Conservation (phyloP, 2,329 filamentous ascomycete species). For the Fusarium oxysporum region DNA sequence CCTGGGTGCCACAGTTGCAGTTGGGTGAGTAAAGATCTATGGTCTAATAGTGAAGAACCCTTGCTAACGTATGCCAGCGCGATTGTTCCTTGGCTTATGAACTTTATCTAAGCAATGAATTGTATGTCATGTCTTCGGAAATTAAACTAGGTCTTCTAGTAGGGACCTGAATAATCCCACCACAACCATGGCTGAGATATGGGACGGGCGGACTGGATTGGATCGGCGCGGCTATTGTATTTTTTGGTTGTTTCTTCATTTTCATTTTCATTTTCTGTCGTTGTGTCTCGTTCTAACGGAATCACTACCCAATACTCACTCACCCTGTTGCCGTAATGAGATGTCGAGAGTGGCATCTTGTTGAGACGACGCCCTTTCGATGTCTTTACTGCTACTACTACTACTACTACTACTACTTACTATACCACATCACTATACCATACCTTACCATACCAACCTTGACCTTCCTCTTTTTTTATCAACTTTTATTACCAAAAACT, state of each 20-base stretch:
- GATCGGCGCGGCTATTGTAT: conserved; percentile 46
- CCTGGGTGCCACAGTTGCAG: conserved; percentile 84
- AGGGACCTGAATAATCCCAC: conserved; percentile 22
- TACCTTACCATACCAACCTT: not conserved
- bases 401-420: conserved; percentile 7
- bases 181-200: conserved; percentile 40
- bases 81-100: conserved; percentile 64
- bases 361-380: conserved; percentile 1
- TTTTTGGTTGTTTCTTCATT: conserved; percentile 34
- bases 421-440: conserved; percentile 37
- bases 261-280: conserved; percentile 28
- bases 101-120: conserved; percentile 57
- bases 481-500: conserved; percentile 21
- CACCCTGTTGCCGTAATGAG: conserved; percentile 20
- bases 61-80: conserved; percentile 51
- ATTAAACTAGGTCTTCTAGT: conserved; percentile 10
- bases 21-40: conserved; percentile 77
- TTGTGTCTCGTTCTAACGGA: conserved; percentile 34
- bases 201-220: conserved; percentile 44
- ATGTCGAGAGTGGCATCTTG: conserved; percentile 19
- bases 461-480: conserved; percentile 15
- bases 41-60: not conserved
- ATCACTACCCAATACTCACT: conserved; percentile 34
- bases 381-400: not conserved
- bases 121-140: conserved; percentile 40